A percentile compares a stretch with the other conserved stretches of the same genome.
Conservation (phyloP, 2,329 filamentous ascomycete species). For the Trichoderma sp. region DNA sequence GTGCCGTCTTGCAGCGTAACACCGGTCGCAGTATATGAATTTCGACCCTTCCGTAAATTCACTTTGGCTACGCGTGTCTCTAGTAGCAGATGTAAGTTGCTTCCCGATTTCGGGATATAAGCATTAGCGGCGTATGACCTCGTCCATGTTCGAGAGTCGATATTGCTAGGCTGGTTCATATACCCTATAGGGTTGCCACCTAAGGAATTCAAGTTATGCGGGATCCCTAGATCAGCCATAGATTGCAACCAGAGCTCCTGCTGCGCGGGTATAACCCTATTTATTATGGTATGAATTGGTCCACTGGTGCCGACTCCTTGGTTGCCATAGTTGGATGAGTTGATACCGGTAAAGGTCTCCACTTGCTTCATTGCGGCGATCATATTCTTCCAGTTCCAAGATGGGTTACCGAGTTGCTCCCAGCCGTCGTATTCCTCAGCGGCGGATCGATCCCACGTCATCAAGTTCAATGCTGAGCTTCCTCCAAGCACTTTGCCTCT, state of each 20-base stretch:
- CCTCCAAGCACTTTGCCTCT: slow-evolving; percentile 27
- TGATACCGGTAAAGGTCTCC: not conserved
- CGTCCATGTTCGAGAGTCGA: not conserved
- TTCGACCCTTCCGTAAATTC: not conserved
- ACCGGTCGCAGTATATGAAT: not conserved
- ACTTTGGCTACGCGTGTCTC: not conserved
- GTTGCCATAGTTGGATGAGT: not conserved
- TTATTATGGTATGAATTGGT: slow-evolving; percentile 1
- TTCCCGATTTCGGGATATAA: not conserved
- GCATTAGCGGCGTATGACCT: not conserved
- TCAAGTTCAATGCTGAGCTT: slow-evolving; percentile 23
- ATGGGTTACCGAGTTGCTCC: slow-evolving; percentile 28
- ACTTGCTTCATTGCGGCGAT: not conserved
- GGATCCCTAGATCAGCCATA: slow-evolving; percentile 18
- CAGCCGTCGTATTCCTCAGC: slow-evolving; percentile 28
- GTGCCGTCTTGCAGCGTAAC: slow-evolving; percentile 11
- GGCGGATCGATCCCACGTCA: slow-evolving; percentile 19
- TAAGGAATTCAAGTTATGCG: slow-evolving; percentile 3
- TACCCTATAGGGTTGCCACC: slow-evolving; percentile 4
- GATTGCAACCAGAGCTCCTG: not conserved
- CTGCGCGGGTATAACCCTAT: slow-evolving; percentile 1
- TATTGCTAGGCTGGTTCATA: slow-evolving; percentile 3
- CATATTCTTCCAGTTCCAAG: slow-evolving; percentile 28
- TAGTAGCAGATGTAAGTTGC: slow-evolving; percentile 1
- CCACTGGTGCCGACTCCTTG: slow-evolving; percentile 9